Evolutionary conservation across 1,284 basidiomycete genomes (phyloP), one percentile per base, ranked within the genome.

Genomic region (Tilletia horrida): DNA sequence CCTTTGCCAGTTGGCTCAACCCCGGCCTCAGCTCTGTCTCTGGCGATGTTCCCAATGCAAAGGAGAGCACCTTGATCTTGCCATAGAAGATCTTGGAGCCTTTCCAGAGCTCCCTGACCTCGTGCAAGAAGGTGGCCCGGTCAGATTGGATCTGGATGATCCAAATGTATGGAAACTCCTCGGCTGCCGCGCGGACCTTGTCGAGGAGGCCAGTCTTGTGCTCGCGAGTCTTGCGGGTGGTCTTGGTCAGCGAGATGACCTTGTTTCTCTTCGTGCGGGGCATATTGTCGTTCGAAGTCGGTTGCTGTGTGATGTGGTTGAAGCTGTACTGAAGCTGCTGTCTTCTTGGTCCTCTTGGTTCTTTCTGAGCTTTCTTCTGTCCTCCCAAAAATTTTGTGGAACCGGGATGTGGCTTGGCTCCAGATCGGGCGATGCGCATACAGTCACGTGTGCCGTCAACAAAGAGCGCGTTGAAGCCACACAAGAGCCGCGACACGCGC

Each of bases 91-190:
- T 89, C 66, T 73, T 75, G 43, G 73, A 69, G 42, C 91, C 91
- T 85, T 92, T 92, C 95, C 95, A 99, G 75, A 92, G 86, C 71
- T 88, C 88, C 73, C 95, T 87, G 55, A 97, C 91, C 71, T 92
- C 93, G 85, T 97, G 93, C 55, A 99, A 85, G 83, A 93, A 91
- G 47, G 92, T 86, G 84, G 95, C 97, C 68, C 95, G 88, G 92
- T 97, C 95, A 79, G 92, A 89, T 48, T 93, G 93, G 29, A 97
- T 91, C 76, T 90, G 89, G 82, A 98, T 96, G 40, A 97, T 83
- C 92, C 93, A 98, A 83, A 92, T 90, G 83, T 95, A 96, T 73
- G 89, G 88, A 88, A 90, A 96, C 84, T 92, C 90, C 76, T 75
- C 69, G 21, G 77, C 74, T 13, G 76, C 84, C 72, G 71, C 73